Evolutionary conservation across 2,329 filamentous ascomycete genomes (phyloP).

Genomic region (Periconia macrospinosa): DNA sequence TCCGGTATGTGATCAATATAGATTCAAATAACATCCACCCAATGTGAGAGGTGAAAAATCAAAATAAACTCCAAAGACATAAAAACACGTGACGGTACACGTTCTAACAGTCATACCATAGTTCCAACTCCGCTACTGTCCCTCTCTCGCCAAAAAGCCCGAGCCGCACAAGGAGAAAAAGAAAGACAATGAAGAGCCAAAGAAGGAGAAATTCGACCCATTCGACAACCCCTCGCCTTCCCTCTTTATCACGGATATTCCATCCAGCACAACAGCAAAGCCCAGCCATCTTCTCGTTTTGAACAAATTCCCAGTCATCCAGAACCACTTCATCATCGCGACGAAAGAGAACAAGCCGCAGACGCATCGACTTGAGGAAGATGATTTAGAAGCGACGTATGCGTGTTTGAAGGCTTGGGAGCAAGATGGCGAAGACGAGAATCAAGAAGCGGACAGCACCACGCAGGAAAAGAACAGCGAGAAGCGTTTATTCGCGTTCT

Average conservation of each 20-base stretch:
- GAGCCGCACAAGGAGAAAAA: conserved; percentile 42
- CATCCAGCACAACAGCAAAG: conserved; percentile 19
- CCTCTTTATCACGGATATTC: conserved; percentile 59
- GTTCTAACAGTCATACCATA: conserved; percentile 31
- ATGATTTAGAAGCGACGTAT: conserved; percentile 64
- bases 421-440: conserved; percentile 7
- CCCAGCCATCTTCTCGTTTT: conserved; percentile 66
- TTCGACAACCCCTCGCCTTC: conserved; percentile 63
- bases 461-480: conserved; percentile 10
- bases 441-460: conserved; percentile 4
- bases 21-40: background rate
- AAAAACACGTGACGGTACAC: no score
- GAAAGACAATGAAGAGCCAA: background rate
- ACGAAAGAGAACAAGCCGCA: conserved; percentile 67
- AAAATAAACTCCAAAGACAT: no score
- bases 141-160: conserved; percentile 69
- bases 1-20: conserved; percentile 33
- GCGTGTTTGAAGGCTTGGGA: conserved; percentile 64
- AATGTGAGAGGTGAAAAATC: no score
- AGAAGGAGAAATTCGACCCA: conserved; percentile 53
- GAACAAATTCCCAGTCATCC: conserved; percentile 75
- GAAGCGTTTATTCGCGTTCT: conserved; percentile 63
- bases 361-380: conserved; percentile 62
- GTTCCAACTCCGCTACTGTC: conserved; percentile 75
- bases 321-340: conserved; percentile 71